Percentiles rank a stretch among this genome's conserved stretches.
Evolutionary conservation across 2,329 filamentous ascomycete genomes (phyloP).

Genomic region (Laburnicola sp.): DNA sequence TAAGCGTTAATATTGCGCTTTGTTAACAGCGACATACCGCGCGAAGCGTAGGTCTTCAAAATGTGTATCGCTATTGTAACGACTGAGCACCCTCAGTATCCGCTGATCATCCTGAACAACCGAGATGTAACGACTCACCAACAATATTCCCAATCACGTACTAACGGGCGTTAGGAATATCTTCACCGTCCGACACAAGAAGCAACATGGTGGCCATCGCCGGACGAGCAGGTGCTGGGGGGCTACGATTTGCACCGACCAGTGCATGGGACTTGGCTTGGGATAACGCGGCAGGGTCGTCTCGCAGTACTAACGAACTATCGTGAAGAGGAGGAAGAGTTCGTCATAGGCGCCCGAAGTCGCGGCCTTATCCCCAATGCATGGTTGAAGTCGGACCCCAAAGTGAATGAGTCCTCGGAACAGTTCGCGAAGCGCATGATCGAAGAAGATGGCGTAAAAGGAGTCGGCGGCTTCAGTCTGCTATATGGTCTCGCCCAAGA

Average conservation of each 20-base stretch:
- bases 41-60: slow-evolving; percentile 4
- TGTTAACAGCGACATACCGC: neutral
- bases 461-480: slow-evolving; percentile 66
- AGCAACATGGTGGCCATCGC: slow-evolving; percentile 63
- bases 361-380: slow-evolving; percentile 63
- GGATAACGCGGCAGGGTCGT: slow-evolving; percentile 62
- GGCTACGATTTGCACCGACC: slow-evolving; percentile 64
- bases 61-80: slow-evolving; percentile 57
- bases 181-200: slow-evolving; percentile 62
- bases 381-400: slow-evolving; percentile 55
- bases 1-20: neutral
- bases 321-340: slow-evolving; percentile 54
- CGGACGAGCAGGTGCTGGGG: slow-evolving; percentile 60
- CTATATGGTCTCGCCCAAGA: slow-evolving; percentile 61
- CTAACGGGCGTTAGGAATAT: slow-evolving; percentile 56
- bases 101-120: slow-evolving; percentile 56
- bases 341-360: slow-evolving; percentile 53
- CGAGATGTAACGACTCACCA: slow-evolving; percentile 46
- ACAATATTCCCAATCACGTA: neutral
- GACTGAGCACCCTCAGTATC: slow-evolving; percentile 54
- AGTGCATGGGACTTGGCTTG: slow-evolving; percentile 66
- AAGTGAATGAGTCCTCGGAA: slow-evolving; percentile 47
- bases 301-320: slow-evolving; percentile 67
- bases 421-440: slow-evolving; percentile 60
- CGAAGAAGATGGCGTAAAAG: slow-evolving; percentile 57